These are phyloP conservation scores for Melastoma malabathricum DNA, from an alignment of 345 rosid genomes.

Conservation along the genomic window DNA sequence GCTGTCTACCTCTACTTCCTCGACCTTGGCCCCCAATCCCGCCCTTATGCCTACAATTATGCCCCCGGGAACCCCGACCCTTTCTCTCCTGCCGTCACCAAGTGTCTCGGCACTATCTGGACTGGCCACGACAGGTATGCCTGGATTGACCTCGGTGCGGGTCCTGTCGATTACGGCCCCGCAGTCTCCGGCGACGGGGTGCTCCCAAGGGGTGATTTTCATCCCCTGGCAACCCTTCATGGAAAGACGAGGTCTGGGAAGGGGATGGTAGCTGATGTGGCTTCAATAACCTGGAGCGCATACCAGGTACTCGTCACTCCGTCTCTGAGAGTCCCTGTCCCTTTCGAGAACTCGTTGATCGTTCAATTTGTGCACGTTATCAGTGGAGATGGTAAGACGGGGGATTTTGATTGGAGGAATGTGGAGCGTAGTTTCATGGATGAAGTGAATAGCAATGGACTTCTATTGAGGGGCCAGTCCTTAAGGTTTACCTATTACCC, in stretches of 20 bases:
- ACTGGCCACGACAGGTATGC: constrained; percentile 77
- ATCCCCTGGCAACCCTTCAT: constrained; percentile 71
- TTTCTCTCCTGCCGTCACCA: constrained; percentile 70
- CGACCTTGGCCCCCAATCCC: constrained; percentile 40
- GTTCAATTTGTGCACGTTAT: constrained; percentile 73
- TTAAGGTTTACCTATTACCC: constrained; percentile 45
- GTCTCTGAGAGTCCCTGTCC: constrained; percentile 75
- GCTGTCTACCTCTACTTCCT: constrained; percentile 70
- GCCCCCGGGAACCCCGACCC: constrained; percentile 60
- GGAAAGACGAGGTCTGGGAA: constrained; percentile 84
- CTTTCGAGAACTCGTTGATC: constrained; percentile 62
- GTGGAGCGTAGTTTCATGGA: constrained; percentile 60
- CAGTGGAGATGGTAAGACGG: constrained; percentile 29
- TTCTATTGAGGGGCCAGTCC: constrained; percentile 71
- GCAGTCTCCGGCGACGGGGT: constrained; percentile 90
- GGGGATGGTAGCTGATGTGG: constrained; percentile 60
- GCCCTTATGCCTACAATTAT: constrained; percentile 62
- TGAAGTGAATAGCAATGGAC: constrained; percentile 48
- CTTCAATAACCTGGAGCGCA: constrained; percentile 76
- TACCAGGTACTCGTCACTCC: constrained; percentile 91
- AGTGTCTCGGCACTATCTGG: constrained; percentile 79
- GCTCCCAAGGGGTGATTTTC: constrained; percentile 83
- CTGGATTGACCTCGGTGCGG: constrained; percentile 88
- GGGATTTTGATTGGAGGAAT: constrained; percentile 62
- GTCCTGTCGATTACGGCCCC: constrained; percentile 95